phyloP scores from a whole-genome alignment of 1,284 basidiomycete genomes.

The Apiotrichum porosum region DNA sequence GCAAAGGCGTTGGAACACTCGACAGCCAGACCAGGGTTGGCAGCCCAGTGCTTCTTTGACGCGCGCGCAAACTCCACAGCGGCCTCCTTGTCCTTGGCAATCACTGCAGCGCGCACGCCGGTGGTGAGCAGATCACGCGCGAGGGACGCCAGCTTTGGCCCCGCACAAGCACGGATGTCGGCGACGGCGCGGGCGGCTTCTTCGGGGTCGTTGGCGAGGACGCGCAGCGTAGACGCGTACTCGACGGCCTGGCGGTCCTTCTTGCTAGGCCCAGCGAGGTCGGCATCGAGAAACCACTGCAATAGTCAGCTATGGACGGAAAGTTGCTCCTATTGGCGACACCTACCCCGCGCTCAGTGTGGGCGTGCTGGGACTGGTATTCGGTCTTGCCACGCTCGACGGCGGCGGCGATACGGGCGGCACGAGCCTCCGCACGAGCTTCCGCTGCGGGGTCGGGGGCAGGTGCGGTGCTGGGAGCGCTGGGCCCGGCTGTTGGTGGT shows the following conservation, averaged over 20 bases:
- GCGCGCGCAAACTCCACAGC: slow-evolving; percentile 24
- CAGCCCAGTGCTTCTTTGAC: slow-evolving; percentile 27
- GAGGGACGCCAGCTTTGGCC: slow-evolving; percentile 17
- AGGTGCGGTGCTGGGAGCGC: too few species aligned
- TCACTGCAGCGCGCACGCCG: slow-evolving; percentile 25
- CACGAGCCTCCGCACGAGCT: slow-evolving; percentile 18
- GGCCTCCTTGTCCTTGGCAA: slow-evolving; percentile 1
- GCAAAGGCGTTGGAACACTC: slow-evolving; percentile 24
- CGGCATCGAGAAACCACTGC: slow-evolving; percentile 12
- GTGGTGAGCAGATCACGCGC: slow-evolving; percentile 33
- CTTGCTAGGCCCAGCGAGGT: slow-evolving; percentile 20
- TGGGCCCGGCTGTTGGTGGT: neutral
- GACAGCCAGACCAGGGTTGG: slow-evolving; percentile 26
- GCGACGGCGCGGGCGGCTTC: neutral
- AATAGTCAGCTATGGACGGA: neutral
- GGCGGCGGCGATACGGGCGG: slow-evolving; percentile 35
- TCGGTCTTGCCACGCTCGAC: slow-evolving; percentile 35
- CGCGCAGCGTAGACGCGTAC: slow-evolving; percentile 4
- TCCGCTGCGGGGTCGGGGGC: slow-evolving; percentile 9
- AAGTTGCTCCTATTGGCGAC: too few species aligned
- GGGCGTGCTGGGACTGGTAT: slow-evolving; percentile 40
- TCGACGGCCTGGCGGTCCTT: slow-evolving; percentile 26
- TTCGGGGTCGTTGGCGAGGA: neutral
- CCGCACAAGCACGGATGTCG: slow-evolving; percentile 7
- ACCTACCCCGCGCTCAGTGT: slow-evolving; percentile 39